A percentile compares a stretch with the other conserved stretches of the same genome.
Conservation (phyloP, 1,139 yeast genomes). For the Geotrichum phurueaensis region DNA sequence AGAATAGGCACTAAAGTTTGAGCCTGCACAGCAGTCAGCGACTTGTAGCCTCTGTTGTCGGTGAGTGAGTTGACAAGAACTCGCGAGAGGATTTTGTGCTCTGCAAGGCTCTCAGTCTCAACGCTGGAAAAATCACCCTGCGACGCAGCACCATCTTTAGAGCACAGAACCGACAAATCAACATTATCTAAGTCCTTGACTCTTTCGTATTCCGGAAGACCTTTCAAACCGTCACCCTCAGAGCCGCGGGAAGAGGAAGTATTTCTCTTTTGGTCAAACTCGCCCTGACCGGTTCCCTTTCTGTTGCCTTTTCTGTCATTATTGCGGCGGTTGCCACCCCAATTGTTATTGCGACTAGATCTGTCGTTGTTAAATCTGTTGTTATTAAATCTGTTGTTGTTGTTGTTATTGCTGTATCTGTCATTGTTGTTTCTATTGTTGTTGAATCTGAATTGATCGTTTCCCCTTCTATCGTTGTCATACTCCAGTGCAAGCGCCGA, state of each 20-base stretch:
- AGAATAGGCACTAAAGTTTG: slow-evolving; percentile 64
- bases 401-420: background rate
- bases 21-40: slow-evolving; percentile 75
- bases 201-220: slow-evolving; percentile 31
- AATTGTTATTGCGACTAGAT: background rate
- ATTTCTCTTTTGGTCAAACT: slow-evolving; percentile 20
- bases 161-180: slow-evolving; percentile 11
- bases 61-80: slow-evolving; percentile 35
- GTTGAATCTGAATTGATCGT: background rate
- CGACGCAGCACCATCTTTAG: slow-evolving; percentile 11
- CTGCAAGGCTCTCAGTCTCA: slow-evolving; percentile 29
- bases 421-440: background rate
- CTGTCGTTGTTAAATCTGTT: background rate
- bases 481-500: background rate
- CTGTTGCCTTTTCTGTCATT: slow-evolving; percentile 4
- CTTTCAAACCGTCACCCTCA: slow-evolving; percentile 34
- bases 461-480: background rate
- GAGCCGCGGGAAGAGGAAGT: slow-evolving; percentile 20
- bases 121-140: slow-evolving; percentile 30
- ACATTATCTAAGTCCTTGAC: slow-evolving; percentile 23
- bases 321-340: background rate
- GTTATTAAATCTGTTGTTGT: background rate
- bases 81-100: slow-evolving; percentile 29
- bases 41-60: slow-evolving; percentile 33
- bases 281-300: slow-evolving; percentile 13